Evolutionary conservation across 2,329 filamentous ascomycete genomes (phyloP).

Genomic region (Malbranchea cinnamomea): DNA sequence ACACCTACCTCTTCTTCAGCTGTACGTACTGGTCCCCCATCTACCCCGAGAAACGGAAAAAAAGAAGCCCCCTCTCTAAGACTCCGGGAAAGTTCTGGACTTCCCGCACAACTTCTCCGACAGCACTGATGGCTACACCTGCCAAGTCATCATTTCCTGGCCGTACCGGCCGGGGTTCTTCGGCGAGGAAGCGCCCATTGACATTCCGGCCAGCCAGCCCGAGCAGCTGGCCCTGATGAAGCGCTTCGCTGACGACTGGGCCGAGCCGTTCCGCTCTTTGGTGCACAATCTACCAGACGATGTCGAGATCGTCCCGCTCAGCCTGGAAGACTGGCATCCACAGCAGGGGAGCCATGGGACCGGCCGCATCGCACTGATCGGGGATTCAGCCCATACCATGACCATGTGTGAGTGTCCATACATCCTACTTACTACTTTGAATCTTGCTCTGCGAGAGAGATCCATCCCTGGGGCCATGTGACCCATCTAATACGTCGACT

Average conservation of each 20-base stretch:
- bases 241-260: slow-evolving; percentile 31
- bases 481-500: not conserved
- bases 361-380: slow-evolving; percentile 31
- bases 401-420: slow-evolving; percentile 40
- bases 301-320: slow-evolving; percentile 31
- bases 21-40: slow-evolving; percentile 19
- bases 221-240: slow-evolving; percentile 32
- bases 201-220: slow-evolving; percentile 26
- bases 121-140: slow-evolving; percentile 25
- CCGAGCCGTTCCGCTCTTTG: slow-evolving; percentile 34
- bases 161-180: slow-evolving; percentile 26
- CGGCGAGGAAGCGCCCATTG: slow-evolving; percentile 17
- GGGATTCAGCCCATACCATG: slow-evolving; percentile 44
- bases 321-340: slow-evolving; percentile 35
- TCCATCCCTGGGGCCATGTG: no score
- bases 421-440: not conserved
- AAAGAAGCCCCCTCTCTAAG: not conserved
- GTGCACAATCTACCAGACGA: slow-evolving; percentile 27
- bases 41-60: not conserved
- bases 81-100: slow-evolving; percentile 40
- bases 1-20: slow-evolving; percentile 40
- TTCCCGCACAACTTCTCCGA: slow-evolving; percentile 30
- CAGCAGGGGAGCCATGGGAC: slow-evolving; percentile 20
- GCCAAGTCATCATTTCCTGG: slow-evolving; percentile 41
- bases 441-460: not conserved